Evolutionary conservation across 108 stramenopile genomes (phyloP).

Genomic region (Skeletonema grethae): DNA sequence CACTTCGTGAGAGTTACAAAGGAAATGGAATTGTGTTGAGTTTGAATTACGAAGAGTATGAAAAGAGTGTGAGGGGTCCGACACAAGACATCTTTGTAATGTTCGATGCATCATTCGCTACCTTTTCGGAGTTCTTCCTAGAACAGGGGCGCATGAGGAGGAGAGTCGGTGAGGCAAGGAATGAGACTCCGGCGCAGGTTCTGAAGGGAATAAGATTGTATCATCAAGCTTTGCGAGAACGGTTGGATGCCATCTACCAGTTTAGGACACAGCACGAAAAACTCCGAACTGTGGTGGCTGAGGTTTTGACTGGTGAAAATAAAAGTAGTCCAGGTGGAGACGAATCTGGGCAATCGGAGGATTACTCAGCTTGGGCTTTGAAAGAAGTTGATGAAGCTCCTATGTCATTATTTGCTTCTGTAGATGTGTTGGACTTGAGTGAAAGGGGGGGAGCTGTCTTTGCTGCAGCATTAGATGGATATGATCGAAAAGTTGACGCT

Average conservation of each 20-base stretch:
- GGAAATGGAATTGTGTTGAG: constrained; percentile 55
- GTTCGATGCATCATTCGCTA: constrained; percentile 71
- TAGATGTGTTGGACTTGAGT: constrained; percentile 78
- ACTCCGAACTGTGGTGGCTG: constrained; percentile 63
- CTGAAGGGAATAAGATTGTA: constrained; percentile 71
- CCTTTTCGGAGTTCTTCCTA: constrained; percentile 77
- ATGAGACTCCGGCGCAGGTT: constrained; percentile 69
- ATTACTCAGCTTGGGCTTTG: constrained; percentile 50
- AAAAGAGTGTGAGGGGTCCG: constrained; percentile 57
- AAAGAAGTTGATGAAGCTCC: constrained; percentile 78
- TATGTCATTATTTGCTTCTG: constrained; percentile 58
- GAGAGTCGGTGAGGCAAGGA: constrained; percentile 41
- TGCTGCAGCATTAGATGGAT: constrained; percentile 71
- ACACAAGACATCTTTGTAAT: constrained; percentile 77
- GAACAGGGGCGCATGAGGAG: constrained; percentile 73
- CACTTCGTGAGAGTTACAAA: constrained; percentile 60
- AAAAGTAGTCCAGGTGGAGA: constrained; percentile 12
- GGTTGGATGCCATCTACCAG: constrained; percentile 71
- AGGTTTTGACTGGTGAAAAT: constrained; percentile 69
- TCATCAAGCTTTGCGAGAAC: constrained; percentile 68
- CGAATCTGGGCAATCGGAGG: constrained; percentile 14
- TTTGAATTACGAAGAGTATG: constrained; percentile 75
- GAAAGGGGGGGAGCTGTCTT: constrained; percentile 67
- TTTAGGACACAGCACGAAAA: constrained; percentile 81
- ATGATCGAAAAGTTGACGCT: constrained; percentile 83